Conservation (phyloP, 805 yeast genomes). For the Cephaloascus fragrans region DNA sequence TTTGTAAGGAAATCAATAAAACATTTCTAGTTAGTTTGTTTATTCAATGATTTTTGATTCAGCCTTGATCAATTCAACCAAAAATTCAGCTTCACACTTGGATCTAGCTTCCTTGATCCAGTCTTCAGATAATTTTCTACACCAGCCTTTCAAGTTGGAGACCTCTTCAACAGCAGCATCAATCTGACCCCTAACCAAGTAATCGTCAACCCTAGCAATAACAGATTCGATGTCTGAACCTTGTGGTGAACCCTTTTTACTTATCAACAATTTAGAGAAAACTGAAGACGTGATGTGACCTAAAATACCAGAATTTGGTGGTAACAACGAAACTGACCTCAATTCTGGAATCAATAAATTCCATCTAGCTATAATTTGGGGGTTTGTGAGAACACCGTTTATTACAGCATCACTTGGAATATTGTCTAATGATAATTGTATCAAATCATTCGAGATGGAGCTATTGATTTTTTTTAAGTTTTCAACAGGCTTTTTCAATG, state of each 20-base stretch:
- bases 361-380: conserved; percentile 78
- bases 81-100: conserved; percentile 79
- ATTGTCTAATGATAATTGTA: conserved; percentile 10
- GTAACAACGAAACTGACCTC: conserved; percentile 79
- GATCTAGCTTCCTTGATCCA: conserved; percentile 89
- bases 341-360: conserved; percentile 73
- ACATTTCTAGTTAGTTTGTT: background rate
- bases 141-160: conserved; percentile 85
- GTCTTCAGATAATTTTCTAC: conserved; percentile 79
- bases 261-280: conserved; percentile 65
- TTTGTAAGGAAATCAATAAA: too few species aligned
- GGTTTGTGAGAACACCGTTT: conserved; percentile 60
- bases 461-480: too few species aligned
- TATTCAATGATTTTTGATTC: conserved; percentile 33
- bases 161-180: conserved; percentile 90
- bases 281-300: conserved; percentile 80
- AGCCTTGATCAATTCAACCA: conserved; percentile 58
- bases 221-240: conserved; percentile 86
- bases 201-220: conserved; percentile 74
- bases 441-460: background rate
- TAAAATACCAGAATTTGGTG: conserved; percentile 91
- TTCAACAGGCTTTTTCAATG: conserved; percentile 11
- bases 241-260: conserved; percentile 67
- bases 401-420: conserved; percentile 32
- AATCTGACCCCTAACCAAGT: conserved; percentile 65